Percentiles rank a stretch among this genome's conserved stretches.
Conservation (phyloP, 1,139 yeast genomes). For the Suhomyces wounanorum region DNA sequence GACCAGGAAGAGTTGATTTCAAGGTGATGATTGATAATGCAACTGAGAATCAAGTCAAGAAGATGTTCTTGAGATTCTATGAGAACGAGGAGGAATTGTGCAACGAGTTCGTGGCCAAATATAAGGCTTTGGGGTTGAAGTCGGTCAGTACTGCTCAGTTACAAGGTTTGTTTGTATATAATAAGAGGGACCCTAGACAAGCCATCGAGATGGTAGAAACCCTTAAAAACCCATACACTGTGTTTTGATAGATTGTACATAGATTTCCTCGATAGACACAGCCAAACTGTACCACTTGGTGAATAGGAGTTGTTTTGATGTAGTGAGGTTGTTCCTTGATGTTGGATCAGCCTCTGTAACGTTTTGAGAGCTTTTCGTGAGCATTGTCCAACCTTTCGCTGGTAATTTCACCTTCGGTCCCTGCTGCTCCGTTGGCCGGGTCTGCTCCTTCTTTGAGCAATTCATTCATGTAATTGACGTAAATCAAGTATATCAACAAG, state of each 20-base stretch:
- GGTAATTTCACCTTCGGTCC: conserved; percentile 27
- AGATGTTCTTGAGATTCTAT: conserved; percentile 88
- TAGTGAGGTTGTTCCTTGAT: background rate
- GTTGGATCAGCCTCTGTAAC: conserved; percentile 28
- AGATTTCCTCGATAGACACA: background rate
- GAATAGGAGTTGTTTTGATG: background rate
- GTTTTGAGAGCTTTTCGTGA: conserved; percentile 26
- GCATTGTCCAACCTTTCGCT: conserved; percentile 22
- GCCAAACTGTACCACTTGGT: background rate
- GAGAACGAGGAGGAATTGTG: conserved; percentile 64
- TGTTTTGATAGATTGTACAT: conserved; percentile 22
- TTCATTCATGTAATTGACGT: conserved; percentile 46
- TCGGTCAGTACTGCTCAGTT: conserved; percentile 87
- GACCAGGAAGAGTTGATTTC: conserved; percentile 95
- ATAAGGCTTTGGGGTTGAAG: conserved; percentile 51
- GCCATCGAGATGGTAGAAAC: conserved; percentile 68
- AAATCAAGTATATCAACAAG: conserved; percentile 49
- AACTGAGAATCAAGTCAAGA: conserved; percentile 69
- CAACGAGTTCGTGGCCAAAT: conserved; percentile 58
- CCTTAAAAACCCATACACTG: conserved; percentile 35
- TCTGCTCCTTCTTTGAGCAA: conserved; percentile 40
- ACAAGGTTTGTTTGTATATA: conserved; percentile 93
- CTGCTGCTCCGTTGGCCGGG: conserved; percentile 33
- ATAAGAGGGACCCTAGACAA: conserved; percentile 77
- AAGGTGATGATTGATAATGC: conserved; percentile 86